phyloP scores from a whole-genome alignment of 1,284 basidiomycete species.

The Boletus mariae region DNA sequence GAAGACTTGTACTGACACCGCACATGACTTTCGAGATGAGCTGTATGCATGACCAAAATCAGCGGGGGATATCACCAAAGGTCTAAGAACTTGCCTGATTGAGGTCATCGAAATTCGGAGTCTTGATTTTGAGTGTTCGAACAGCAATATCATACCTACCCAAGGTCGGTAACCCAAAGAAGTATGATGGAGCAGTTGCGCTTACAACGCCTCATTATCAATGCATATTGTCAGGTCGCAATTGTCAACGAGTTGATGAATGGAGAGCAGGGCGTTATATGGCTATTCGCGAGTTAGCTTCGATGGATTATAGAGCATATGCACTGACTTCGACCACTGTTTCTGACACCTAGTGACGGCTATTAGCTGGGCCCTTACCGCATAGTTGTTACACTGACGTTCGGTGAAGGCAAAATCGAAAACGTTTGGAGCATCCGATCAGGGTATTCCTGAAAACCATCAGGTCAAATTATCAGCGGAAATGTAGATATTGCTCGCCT shows the following conservation, averaged over 20 bases:
- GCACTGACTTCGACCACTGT: constrained; percentile 81
- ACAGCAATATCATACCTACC: constrained; percentile 78
- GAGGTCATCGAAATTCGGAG: constrained; percentile 71
- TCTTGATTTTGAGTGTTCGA: constrained; percentile 70
- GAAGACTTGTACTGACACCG: constrained; percentile 84
- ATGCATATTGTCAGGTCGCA: constrained; percentile 88
- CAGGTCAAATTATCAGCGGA: not conserved
- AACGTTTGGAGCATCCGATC: constrained; percentile 94
- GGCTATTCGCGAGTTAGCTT: constrained; percentile 43
- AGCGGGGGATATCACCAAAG: constrained; percentile 1
- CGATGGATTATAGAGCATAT: not conserved
- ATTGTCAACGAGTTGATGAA: constrained; percentile 91
- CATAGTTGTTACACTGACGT: constrained; percentile 42
- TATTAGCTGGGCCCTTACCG: constrained; percentile 13
- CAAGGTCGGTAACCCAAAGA: not conserved
- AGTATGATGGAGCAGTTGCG: constrained; percentile 5
- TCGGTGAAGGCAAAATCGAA: constrained; percentile 88
- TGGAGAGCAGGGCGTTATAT: constrained; percentile 87
- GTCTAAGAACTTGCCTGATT: constrained; percentile 59
- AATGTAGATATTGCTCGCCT: constrained; percentile 40
- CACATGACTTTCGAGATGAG: constrained; percentile 85
- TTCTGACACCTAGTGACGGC: constrained; percentile 70
- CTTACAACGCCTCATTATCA: constrained; percentile 89
- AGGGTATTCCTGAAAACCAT: constrained; percentile 66
- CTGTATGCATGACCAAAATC: constrained; percentile 34